A percentile compares a stretch with the other conserved stretches of the same genome.
Conservation (phyloP, 1,284 basidiomycete species). For the Rhodotorula sp. region DNA sequence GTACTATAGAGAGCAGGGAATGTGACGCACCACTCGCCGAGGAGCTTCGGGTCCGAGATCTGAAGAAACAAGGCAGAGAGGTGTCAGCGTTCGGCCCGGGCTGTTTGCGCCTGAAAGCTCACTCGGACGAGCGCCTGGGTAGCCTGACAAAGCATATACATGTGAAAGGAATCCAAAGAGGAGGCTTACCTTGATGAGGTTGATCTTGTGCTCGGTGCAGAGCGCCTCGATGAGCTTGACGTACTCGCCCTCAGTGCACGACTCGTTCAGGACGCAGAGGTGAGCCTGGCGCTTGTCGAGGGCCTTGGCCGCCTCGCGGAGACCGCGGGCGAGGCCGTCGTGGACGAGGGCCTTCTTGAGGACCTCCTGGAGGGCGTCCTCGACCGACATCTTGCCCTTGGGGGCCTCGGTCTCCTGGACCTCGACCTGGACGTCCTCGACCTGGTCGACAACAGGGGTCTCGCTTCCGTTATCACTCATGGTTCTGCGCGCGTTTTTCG, state of each 20-base stretch:
- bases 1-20: not conserved
- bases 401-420: conserved; percentile 80
- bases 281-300: conserved; percentile 98
- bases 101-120: not conserved
- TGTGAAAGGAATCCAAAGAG: too few species aligned
- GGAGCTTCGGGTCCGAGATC: conserved; percentile 87
- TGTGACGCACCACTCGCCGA: conserved; percentile 73
- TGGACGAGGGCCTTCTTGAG: conserved; percentile 95
- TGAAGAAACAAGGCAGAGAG: not conserved
- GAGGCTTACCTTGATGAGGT: conserved; percentile 81
- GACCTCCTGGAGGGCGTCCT: conserved; percentile 68
- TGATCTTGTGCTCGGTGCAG: conserved; percentile 83
- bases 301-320: conserved; percentile 96
- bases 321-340: conserved; percentile 96
- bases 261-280: conserved; percentile 98
- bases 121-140: not conserved
- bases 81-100: not conserved
- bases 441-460: conserved; percentile 54
- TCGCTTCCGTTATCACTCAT: conserved; percentile 41
- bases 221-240: conserved; percentile 99
- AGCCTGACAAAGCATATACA: too few species aligned
- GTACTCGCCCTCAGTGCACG: conserved; percentile 98
- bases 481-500: not conserved
- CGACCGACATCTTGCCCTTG: conserved; percentile 86
- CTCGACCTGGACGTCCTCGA: conserved; percentile 57